Percentiles rank a stretch among this genome's conserved stretches.
Conservation (phyloP, 768 basidiomycete genomes). For the Lentinula boryana region DNA sequence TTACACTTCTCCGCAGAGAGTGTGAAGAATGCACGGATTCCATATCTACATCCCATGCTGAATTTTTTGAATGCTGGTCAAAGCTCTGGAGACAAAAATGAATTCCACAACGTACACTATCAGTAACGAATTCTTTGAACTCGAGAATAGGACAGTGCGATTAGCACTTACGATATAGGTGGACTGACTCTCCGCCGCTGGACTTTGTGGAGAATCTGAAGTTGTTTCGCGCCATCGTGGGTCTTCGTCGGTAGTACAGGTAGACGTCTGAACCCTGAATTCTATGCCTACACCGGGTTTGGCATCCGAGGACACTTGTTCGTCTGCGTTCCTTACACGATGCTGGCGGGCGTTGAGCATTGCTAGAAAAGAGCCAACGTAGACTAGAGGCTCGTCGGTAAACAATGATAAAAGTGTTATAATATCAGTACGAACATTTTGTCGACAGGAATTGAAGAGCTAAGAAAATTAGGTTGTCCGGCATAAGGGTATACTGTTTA, state of each 20-base stretch:
- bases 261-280: constrained; percentile 2
- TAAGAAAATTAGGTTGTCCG: constrained; percentile 37
- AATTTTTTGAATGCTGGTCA: not conserved
- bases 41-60: not conserved
- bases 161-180: not conserved
- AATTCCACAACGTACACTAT: not conserved
- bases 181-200: not conserved
- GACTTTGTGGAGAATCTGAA: not conserved
- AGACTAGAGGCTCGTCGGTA: constrained; percentile 25
- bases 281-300: not conserved
- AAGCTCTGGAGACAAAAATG: not conserved
- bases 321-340: not conserved
- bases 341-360: constrained; percentile 36
- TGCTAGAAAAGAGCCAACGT: constrained; percentile 36
- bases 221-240: not conserved
- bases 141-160: not conserved
- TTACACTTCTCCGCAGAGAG: not conserved
- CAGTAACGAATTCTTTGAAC: not conserved
- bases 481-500: constrained; percentile 34
- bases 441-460: constrained; percentile 37
- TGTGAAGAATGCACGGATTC: not conserved
- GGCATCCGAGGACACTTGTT: not conserved
- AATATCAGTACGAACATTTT: constrained; percentile 26
- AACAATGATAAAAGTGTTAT: not conserved
- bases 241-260: not conserved